Conservation (phyloP, 495 filamentous ascomycete genomes). For the Neurospora sp. region DNA sequence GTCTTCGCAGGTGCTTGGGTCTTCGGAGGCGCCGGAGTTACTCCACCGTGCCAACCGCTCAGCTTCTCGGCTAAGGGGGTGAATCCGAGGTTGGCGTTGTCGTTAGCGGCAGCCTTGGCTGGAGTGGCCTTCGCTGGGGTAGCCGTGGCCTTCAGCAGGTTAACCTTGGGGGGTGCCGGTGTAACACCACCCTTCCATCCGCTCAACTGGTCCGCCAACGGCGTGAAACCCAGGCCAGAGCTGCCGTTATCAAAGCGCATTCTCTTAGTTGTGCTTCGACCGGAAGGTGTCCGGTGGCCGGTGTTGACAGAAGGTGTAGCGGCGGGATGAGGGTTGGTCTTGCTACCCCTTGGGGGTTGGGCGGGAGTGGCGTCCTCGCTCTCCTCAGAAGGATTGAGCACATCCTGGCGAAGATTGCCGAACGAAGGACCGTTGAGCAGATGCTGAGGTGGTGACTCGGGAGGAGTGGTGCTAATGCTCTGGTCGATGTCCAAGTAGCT, state of each 20-base stretch:
- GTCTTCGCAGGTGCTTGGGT: neutral
- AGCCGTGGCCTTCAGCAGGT: neutral
- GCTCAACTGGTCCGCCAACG: neutral
- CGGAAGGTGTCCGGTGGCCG: constrained; percentile 1
- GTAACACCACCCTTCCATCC: constrained; percentile 5
- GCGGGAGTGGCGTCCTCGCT: neutral
- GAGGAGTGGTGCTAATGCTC: neutral
- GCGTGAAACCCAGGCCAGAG: neutral
- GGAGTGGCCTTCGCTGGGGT: neutral
- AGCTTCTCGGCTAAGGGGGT: neutral
- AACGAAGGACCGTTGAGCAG: neutral
- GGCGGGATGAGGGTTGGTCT: neutral
- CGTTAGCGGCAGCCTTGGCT: neutral
- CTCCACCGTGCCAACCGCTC: neutral
- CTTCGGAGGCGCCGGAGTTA: neutral
- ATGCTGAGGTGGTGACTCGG: neutral
- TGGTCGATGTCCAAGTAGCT: neutral
- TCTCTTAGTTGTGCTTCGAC: constrained; percentile 15
- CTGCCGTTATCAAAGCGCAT: neutral
- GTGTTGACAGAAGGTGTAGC: neutral
- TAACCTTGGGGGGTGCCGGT: neutral
- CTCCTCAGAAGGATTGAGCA: neutral
- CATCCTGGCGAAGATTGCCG: neutral
- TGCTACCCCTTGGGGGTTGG: neutral
- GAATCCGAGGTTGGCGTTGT: neutral